Evolutionary conservation across 495 filamentous ascomycete species (phyloP).

Genomic region (Hypoxylon rickii): DNA sequence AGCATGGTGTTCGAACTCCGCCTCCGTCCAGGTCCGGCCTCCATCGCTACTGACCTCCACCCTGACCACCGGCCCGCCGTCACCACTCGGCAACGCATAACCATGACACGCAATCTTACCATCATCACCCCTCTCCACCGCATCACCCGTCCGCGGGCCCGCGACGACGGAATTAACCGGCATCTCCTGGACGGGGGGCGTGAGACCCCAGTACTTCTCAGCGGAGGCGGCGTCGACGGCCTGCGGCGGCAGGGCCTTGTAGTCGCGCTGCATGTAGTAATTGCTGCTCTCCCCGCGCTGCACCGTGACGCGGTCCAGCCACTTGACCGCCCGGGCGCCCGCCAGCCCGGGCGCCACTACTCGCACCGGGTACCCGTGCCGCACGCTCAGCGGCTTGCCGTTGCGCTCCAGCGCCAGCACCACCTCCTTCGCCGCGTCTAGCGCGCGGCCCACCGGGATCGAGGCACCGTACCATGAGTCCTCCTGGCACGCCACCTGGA

Average conservation of each 20-base stretch:
- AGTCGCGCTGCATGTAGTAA: conserved; percentile 61
- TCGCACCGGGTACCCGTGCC: conserved; percentile 61
- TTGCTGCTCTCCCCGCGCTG: conserved; percentile 55
- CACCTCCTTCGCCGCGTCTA: conserved; percentile 58
- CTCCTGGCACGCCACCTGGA: conserved; percentile 13
- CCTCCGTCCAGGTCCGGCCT: conserved; percentile 53
- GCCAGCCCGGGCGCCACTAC: conserved; percentile 61
- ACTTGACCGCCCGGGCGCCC: conserved; percentile 64
- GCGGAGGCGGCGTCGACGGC: conserved; percentile 50
- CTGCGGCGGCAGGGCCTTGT: conserved; percentile 60
- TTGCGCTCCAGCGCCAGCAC: conserved; percentile 63
- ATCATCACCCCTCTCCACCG: not conserved
- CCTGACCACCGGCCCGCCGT: conserved; percentile 6
- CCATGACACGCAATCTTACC: conserved; percentile 5
- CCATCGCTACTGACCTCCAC: conserved; percentile 59
- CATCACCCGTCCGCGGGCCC: conserved; percentile 40
- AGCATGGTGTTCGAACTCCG: conserved; percentile 46
- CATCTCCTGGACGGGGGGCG: conserved; percentile 58
- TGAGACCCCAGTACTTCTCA: conserved; percentile 55
- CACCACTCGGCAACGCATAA: conserved; percentile 8
- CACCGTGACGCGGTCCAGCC: conserved; percentile 60
- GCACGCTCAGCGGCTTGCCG: conserved; percentile 49
- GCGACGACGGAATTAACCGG: conserved; percentile 56
- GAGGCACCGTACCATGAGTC: conserved; percentile 58
- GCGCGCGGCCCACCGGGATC: conserved; percentile 56